Conservation (phyloP, 371 early-diverging fungal species). For the Neoconidiobolus thromboides region DNA sequence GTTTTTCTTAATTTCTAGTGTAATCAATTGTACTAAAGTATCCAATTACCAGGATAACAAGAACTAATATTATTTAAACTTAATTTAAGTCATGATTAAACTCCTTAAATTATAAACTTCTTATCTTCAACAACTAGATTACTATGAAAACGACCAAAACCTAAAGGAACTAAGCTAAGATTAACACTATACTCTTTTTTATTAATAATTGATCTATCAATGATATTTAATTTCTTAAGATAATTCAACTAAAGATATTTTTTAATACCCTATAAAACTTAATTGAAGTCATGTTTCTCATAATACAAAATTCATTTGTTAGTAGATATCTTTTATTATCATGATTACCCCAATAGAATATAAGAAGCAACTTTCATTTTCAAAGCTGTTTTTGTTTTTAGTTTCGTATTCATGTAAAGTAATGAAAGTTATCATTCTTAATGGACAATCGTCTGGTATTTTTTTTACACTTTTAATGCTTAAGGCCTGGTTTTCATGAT, state of each 20-base stretch:
- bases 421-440: slow-evolving; percentile 28
- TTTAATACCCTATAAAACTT: slow-evolving; percentile 26
- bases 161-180: slow-evolving; percentile 1
- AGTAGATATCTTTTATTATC: slow-evolving; percentile 22
- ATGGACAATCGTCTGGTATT: slow-evolving; percentile 16
- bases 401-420: slow-evolving; percentile 27
- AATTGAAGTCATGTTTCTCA: slow-evolving; percentile 30
- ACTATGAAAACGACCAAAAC: neutral
- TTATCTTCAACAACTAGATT: neutral
- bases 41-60: neutral
- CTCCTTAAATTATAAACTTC: neutral
- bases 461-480: neutral
- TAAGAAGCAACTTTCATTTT: slow-evolving; percentile 18
- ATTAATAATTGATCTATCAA: slow-evolving; percentile 22
- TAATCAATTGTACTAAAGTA: neutral
- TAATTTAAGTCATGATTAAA: neutral
- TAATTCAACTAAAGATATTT: slow-evolving; percentile 32
- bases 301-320: slow-evolving; percentile 32
- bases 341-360: slow-evolving; percentile 20
- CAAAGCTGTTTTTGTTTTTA: slow-evolving; percentile 18
- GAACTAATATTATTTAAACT: neutral
- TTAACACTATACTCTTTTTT: slow-evolving; percentile 21
- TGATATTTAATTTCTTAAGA: slow-evolving; percentile 18
- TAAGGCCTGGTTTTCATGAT: slow-evolving; percentile 2
- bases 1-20: slow-evolving; percentile 1